Evolutionary conservation across 345 rosid species (phyloP), one percentile per base, ranked within the genome.

Genomic region (Orychophragmus violaceus): DNA sequence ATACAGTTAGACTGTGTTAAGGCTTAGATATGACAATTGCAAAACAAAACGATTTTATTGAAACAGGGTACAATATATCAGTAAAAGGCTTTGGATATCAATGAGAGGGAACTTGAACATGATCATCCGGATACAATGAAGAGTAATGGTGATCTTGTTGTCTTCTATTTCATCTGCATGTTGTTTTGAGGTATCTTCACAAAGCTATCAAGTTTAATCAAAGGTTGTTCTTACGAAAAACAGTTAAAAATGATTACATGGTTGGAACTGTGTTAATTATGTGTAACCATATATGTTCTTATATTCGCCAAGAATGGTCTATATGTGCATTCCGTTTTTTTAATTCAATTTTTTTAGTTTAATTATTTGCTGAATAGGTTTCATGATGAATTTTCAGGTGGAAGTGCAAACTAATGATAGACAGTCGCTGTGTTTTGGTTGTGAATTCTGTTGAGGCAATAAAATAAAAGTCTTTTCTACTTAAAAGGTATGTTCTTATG

Each of bases 91-190:
- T 83, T 94, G 85, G 99, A 94, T 82, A 94, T 94, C 81, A 94
- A 94, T 71, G 99, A 94, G 82, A 87, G 99, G 81, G 99, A 94
- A 75, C 80, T 94, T 27, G 99, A 97, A 71, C 91, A 90, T 61
- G 99, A 94, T 74, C 99, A 94, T 74, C 96, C 99, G 45, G 99
- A 94, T 83, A 94, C 99, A 14, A 90, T 94, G 99, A 94, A 94
- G 80, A 94, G 99, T 76, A 90, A 94, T 53, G 99, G 99, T 64
- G 99, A 94, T 83, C 99, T 94, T 78, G 99, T 97, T 60, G 99
- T 94, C 61, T 94, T 94, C 75, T 94, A 94, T 79, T 94, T 64
- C 99, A 94, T 80, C 99, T 90, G 76, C 99, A 88, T 80, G 89
- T 90, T 74, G 99, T 97, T 55, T 93, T 94, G 68, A 83, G 97